These are phyloP conservation scores for Mycena pura DNA, from an alignment of 768 basidiomycete species.

Conservation along the genomic window DNA sequence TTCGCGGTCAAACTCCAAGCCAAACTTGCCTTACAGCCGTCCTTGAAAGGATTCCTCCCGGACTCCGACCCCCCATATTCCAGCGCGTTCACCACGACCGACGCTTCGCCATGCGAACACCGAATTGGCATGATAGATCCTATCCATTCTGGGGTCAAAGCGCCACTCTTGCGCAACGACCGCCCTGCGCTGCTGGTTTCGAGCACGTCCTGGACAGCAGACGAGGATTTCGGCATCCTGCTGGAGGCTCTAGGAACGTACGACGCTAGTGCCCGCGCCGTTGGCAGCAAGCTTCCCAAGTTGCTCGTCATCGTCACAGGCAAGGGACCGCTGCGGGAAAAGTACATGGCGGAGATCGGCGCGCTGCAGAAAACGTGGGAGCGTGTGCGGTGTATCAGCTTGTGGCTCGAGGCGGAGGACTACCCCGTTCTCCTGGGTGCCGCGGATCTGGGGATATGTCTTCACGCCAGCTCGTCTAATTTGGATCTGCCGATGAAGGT, in stretches of 20 bases:
- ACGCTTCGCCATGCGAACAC: slow-evolving; percentile 29
- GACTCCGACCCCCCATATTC: slow-evolving; percentile 58
- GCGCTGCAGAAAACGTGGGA: slow-evolving; percentile 71
- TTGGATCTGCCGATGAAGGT: slow-evolving; percentile 99
- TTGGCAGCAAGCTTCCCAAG: slow-evolving; percentile 61
- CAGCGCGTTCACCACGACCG: slow-evolving; percentile 63
- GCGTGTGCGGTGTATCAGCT: slow-evolving; percentile 77
- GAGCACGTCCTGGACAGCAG: slow-evolving; percentile 96
- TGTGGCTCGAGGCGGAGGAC: slow-evolving; percentile 90
- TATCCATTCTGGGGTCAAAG: slow-evolving; percentile 41
- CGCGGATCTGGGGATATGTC: slow-evolving; percentile 88
- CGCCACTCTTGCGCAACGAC: slow-evolving; percentile 65
- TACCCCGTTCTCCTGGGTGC: slow-evolving; percentile 90
- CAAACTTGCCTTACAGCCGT: slow-evolving; percentile 39
- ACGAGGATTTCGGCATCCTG: slow-evolving; percentile 92
- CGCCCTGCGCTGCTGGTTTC: slow-evolving; percentile 89
- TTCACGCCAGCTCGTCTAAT: slow-evolving; percentile 90
- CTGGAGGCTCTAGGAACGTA: slow-evolving; percentile 77
- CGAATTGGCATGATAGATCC: slow-evolving; percentile 32
- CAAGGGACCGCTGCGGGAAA: slow-evolving; percentile 77
- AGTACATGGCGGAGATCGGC: slow-evolving; percentile 77
- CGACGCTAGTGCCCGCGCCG: slow-evolving; percentile 57
- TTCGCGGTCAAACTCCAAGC: slow-evolving; percentile 53
- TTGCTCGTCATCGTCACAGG: slow-evolving; percentile 89
- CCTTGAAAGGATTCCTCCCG: slow-evolving; percentile 60